Evolutionary conservation across 1,284 basidiomycete genomes (phyloP), one percentile per base, ranked within the genome.

Genomic region (Ustilago sp.): DNA sequence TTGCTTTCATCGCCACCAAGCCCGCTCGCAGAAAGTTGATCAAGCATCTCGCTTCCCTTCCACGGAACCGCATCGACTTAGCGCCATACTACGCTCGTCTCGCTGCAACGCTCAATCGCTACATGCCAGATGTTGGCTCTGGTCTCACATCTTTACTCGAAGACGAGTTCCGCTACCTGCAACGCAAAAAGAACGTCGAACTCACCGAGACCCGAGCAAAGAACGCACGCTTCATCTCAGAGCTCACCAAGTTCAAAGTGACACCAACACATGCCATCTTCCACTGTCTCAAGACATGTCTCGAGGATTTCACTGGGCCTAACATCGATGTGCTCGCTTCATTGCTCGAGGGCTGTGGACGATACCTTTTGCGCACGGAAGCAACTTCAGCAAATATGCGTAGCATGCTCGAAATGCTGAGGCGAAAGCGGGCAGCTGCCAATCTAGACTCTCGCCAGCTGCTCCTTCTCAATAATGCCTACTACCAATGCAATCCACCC

Each of bases 401-500:
- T 17, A 73, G 74, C 19, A 79, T 96, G 93, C 89, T 99, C 54
- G 96, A 99, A 81, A 89, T 96, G 52, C 93, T 98, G 92, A 90
- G 93, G 65, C 90, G 96, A 56, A 99, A 99, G 87, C 94, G 98
- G 88, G 92, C 89, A 62, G 90, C 94, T 86, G 92, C 93, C 76
- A 94, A 98, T 83, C 90, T 99, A 47, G 95, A 99, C 86, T 92
- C 94, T 82, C 89, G 95, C 12, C 94, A 97, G 81, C 88, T 92
- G 5, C 89, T 98, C 34, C 88, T 98, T 78, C 90, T 99, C 36
- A 97, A 99, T 87, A 99, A 99, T 85, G 97, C 97, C 0, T 99
- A 98, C 87, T 99, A 98, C 85, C 94, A 98, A 92, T 98, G 95
- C 87, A 98, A 99, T 83, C 97, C 97, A 3, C 97, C 97, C 0